A percentile compares a stretch with the other conserved stretches of the same genome.
Conservation (phyloP, 2,329 filamentous ascomycete genomes). For the Corniculantispora saksenae region DNA sequence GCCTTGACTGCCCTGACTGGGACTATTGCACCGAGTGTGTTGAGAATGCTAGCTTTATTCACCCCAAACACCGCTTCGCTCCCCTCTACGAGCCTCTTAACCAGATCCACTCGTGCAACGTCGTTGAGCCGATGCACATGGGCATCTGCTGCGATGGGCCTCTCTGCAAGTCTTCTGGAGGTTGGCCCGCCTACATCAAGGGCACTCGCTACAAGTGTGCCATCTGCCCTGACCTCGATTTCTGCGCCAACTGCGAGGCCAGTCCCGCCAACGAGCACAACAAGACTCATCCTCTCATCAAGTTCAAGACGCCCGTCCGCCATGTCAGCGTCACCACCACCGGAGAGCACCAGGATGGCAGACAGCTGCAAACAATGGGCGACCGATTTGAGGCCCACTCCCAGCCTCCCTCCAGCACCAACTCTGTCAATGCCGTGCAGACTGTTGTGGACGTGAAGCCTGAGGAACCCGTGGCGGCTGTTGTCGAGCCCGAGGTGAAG, state of each 20-base stretch:
- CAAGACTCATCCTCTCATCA: conserved; percentile 93
- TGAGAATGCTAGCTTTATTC: conserved; percentile 64
- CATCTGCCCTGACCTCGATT: conserved; percentile 91
- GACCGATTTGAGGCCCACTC: conserved; percentile 53
- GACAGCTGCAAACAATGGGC: conserved; percentile 68
- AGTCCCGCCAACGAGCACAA: conserved; percentile 84
- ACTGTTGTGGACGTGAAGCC: conserved; percentile 75
- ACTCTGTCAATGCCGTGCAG: conserved; percentile 57
- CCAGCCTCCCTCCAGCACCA: conserved; percentile 46
- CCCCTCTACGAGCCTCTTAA: conserved; percentile 75
- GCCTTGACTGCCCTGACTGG: conserved; percentile 94
- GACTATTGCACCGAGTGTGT: conserved; percentile 86
- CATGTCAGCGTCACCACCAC: conserved; percentile 84
- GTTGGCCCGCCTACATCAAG: conserved; percentile 69
- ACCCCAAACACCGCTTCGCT: conserved; percentile 85
- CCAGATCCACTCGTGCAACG: conserved; percentile 24
- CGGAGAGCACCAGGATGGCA: conserved; percentile 71
- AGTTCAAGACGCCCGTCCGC: conserved; percentile 91
- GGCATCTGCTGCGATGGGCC: conserved; percentile 96
- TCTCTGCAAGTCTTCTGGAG: conserved; percentile 64
- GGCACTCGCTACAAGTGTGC: conserved; percentile 96
- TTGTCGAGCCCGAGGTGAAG: conserved; percentile 24
- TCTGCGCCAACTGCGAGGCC: conserved; percentile 92
- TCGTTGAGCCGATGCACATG: conserved; percentile 58
- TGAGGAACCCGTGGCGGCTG: conserved; percentile 41